Percentiles rank a stretch among this genome's conserved stretches.
Conservation (phyloP, 441 rosid species). For the Gossypium trilobum region DNA sequence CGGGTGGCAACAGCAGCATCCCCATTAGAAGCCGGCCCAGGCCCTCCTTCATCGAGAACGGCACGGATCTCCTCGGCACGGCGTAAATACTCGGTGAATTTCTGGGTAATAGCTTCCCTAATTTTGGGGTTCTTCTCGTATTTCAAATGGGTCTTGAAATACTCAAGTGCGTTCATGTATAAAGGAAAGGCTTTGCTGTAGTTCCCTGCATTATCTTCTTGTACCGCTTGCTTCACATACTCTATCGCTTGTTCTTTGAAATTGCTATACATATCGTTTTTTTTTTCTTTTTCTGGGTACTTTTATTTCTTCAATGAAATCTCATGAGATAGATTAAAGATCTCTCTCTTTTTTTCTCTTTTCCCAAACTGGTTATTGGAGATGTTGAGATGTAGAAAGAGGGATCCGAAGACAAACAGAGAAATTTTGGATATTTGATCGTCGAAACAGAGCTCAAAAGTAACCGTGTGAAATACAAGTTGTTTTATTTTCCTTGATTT, state of each 20-base stretch:
- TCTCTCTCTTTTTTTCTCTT: neutral
- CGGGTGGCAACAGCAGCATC: slow-evolving; percentile 83
- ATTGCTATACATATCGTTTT: slow-evolving; percentile 75
- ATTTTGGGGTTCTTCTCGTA: slow-evolving; percentile 96
- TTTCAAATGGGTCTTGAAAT: slow-evolving; percentile 93
- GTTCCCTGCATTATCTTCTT: slow-evolving; percentile 85
- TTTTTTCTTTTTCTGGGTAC: slow-evolving; percentile 7
- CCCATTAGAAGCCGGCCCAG: slow-evolving; percentile 73
- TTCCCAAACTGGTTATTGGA: neutral
- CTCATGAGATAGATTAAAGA: slow-evolving; percentile 12
- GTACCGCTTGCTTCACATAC: slow-evolving; percentile 92
- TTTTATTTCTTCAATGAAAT: slow-evolving; percentile 8
- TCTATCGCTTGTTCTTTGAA: slow-evolving; percentile 96
- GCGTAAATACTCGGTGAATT: slow-evolving; percentile 94
- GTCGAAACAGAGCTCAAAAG: neutral
- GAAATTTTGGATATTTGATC: neutral
- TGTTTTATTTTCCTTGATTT: neutral
- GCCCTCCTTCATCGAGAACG: slow-evolving; percentile 84
- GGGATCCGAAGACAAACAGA: neutral
- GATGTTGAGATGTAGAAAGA: neutral
- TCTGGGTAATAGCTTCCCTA: slow-evolving; percentile 77
- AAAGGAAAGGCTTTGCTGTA: slow-evolving; percentile 86
- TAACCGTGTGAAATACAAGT: neutral
- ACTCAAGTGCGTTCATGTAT: slow-evolving; percentile 93
- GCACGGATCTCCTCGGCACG: slow-evolving; percentile 98